Conservation (phyloP, 371 early-diverging fungal genomes). For the Mortierella sp. region DNA sequence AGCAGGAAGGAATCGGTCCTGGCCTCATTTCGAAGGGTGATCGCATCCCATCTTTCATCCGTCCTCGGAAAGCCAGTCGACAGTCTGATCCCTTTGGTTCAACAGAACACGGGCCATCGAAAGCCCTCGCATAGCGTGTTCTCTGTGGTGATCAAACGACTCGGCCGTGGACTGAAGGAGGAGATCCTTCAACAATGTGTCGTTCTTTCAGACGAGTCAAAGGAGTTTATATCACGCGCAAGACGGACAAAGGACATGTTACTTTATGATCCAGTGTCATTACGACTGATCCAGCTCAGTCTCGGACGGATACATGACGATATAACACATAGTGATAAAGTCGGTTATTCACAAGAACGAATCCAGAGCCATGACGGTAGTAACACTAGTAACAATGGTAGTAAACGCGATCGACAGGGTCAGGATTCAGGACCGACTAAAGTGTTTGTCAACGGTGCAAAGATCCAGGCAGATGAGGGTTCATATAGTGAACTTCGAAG, state of each 20-base stretch:
- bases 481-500: conserved; percentile 24
- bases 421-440: background rate
- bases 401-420: background rate
- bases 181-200: conserved; percentile 1
- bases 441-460: conserved; percentile 29
- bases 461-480: conserved; percentile 22
- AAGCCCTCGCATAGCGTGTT: conserved; percentile 32
- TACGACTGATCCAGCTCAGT: conserved; percentile 14
- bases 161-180: conserved; percentile 5
- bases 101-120: conserved; percentile 30
- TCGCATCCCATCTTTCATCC: conserved; percentile 28
- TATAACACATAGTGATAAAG: background rate
- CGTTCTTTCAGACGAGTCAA: conserved; percentile 1
- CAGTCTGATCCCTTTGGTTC: conserved; percentile 24
- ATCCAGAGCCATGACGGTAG: background rate
- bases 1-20: conserved; percentile 13
- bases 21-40: conserved; percentile 15
- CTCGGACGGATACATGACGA: background rate
- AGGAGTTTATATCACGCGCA: conserved; percentile 2
- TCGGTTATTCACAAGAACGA: background rate
- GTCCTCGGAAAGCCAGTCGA: conserved; percentile 10
- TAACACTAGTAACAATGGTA: background rate
- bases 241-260: conserved; percentile 27
- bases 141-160: conserved; percentile 29
- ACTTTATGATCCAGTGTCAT: conserved; percentile 30